Evolutionary conservation across 2,329 filamentous ascomycete species (phyloP).

Genomic region (Westerdykella sp.): DNA sequence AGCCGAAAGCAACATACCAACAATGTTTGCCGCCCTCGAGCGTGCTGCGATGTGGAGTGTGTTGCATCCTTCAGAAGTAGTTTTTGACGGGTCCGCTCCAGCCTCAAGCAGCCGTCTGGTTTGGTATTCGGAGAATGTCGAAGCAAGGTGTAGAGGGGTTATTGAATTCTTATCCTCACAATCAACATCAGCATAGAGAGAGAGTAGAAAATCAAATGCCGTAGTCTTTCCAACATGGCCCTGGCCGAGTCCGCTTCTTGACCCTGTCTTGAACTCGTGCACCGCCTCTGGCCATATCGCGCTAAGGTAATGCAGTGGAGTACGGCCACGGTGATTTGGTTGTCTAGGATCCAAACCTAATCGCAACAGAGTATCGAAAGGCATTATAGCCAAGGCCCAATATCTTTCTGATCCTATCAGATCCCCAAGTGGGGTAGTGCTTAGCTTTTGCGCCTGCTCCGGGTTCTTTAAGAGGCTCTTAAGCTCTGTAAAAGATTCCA

Average conservation of each 20-base stretch:
- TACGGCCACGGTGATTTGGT: constrained; percentile 17
- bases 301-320: constrained; percentile 12
- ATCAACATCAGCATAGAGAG: constrained; percentile 2
- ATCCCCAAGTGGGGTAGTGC: no score
- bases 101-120: constrained; percentile 29
- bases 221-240: background rate
- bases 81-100: constrained; percentile 31
- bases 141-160: constrained; percentile 12
- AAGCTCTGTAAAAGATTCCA: no score
- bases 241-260: constrained; percentile 5
- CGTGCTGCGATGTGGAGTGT: constrained; percentile 39
- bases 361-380: background rate
- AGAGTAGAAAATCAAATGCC: constrained; percentile 2
- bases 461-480: no score
- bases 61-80: constrained; percentile 30
- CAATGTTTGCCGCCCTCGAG: constrained; percentile 27
- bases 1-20: constrained; percentile 22
- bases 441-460: no score
- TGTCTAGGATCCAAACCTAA: constrained; percentile 3
- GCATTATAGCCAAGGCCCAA: no score
- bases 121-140: constrained; percentile 11
- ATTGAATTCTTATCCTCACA: constrained; percentile 6
- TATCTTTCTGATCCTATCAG: no score
- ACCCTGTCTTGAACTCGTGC: no score
- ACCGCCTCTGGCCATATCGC: no score